Evolutionary conservation across 192 early-diverging fungal genomes (phyloP).

Genomic region (Dissophora globulifera): DNA sequence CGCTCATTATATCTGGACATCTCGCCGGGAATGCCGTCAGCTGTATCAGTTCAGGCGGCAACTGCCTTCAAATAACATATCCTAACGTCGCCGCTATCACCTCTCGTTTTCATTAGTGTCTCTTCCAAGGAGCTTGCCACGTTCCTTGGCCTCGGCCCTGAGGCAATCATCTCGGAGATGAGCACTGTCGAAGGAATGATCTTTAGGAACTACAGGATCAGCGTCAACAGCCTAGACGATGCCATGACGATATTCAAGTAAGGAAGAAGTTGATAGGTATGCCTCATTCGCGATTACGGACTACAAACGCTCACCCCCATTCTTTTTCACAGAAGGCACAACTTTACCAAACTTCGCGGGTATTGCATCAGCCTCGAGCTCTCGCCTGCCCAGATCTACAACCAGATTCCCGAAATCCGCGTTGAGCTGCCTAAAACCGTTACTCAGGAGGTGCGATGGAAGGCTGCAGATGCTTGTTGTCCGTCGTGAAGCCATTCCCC

Average conservation of each 20-base stretch:
- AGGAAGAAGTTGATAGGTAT: no score
- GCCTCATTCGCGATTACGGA: no score
- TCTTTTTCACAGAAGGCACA: constrained; percentile 20
- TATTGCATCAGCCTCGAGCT: constrained; percentile 3
- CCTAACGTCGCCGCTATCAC: no score
- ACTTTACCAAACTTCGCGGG: constrained; percentile 10
- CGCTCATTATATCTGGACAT: no score
- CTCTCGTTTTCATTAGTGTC: neutral
- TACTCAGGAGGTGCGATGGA: no score
- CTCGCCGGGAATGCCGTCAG: no score
- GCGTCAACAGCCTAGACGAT: constrained; percentile 4
- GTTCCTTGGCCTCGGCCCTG: constrained; percentile 3
- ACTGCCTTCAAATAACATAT: no score
- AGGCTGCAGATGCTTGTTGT: no score
- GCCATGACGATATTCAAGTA: constrained; percentile 26
- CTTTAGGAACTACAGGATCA: neutral
- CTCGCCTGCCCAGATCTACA: constrained; percentile 5
- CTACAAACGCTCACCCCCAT: no score
- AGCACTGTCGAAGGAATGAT: no score
- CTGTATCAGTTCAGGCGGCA: no score
- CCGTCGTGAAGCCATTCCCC: no score
- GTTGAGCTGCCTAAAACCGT: neutral
- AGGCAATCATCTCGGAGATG: neutral
- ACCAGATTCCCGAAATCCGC: constrained; percentile 12
- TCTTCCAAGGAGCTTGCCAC: constrained; percentile 10